These are phyloP conservation scores for Rosa rugosa DNA, from an alignment of 306 rosid species.

Conservation along the genomic window DNA sequence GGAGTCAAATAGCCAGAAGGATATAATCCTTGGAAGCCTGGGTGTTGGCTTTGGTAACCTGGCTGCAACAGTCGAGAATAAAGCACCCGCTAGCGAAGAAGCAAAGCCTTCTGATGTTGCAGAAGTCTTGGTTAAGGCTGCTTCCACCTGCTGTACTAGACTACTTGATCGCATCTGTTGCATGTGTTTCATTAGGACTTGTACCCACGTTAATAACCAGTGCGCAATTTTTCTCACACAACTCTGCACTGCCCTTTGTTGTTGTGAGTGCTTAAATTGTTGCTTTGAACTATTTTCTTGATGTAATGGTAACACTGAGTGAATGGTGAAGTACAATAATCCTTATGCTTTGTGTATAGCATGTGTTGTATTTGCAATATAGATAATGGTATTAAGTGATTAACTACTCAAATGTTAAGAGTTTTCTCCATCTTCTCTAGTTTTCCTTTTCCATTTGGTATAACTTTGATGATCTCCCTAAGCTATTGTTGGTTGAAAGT, in stretches of 20 bases:
- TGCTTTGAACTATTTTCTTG: conserved; percentile 74
- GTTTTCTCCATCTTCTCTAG: neutral
- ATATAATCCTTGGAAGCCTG: conserved; percentile 55
- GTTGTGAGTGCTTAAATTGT: conserved; percentile 69
- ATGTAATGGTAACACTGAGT: conserved; percentile 27
- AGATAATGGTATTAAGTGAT: neutral
- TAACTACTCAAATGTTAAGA: no score
- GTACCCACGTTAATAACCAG: conserved; percentile 53
- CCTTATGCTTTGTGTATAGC: neutral
- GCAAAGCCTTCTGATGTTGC: conserved; percentile 51
- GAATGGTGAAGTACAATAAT: conserved; percentile 1
- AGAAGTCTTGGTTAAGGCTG: conserved; percentile 57
- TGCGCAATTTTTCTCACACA: conserved; percentile 65
- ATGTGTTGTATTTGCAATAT: neutral
- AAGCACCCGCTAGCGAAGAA: conserved; percentile 55
- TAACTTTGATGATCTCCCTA: neutral
- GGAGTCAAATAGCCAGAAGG: conserved; percentile 35
- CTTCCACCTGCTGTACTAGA: conserved; percentile 49
- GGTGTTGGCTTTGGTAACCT: conserved; percentile 72
- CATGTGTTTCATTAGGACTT: conserved; percentile 66
- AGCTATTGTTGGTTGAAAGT: neutral
- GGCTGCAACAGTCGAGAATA: conserved; percentile 57
- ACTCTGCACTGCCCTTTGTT: conserved; percentile 75
- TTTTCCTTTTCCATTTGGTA: no score
- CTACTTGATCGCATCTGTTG: conserved; percentile 53